phyloP scores from a whole-genome alignment of 2,329 filamentous ascomycete species.

The Fusarium luffae region DNA sequence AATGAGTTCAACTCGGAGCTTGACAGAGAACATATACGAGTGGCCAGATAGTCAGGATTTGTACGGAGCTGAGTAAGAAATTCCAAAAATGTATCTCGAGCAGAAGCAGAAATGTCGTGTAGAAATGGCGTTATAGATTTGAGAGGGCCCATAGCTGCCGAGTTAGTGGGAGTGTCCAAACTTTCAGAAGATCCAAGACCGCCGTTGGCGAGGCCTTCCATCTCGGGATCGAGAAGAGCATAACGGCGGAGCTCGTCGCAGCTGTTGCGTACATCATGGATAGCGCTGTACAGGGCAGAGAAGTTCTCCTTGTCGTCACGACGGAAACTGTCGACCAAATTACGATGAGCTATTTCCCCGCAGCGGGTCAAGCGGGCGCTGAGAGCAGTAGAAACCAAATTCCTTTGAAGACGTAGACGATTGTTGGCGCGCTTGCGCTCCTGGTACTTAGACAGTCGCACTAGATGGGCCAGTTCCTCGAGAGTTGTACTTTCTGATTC shows the following conservation, averaged over 20 bases:
- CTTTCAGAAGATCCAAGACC: constrained; percentile 60
- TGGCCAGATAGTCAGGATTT: constrained; percentile 88
- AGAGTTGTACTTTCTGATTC: constrained; percentile 75
- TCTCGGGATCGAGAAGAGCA: constrained; percentile 77
- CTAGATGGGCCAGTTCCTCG: constrained; percentile 81
- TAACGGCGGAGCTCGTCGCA: constrained; percentile 78
- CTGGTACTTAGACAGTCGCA: constrained; percentile 82
- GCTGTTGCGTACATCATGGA: constrained; percentile 82
- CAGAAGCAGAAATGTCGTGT: constrained; percentile 79
- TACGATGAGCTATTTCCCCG: constrained; percentile 78
- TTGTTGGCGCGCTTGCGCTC: constrained; percentile 81
- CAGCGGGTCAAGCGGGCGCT: constrained; percentile 79
- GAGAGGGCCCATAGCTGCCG: constrained; percentile 52
- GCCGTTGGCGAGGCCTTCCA: constrained; percentile 66
- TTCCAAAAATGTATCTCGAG: constrained; percentile 78
- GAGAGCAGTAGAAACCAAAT: constrained; percentile 78
- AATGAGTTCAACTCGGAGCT: constrained; percentile 81
- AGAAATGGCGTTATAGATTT: constrained; percentile 67
- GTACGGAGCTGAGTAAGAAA: constrained; percentile 86
- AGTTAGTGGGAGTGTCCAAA: constrained; percentile 59
- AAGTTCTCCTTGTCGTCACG: constrained; percentile 83
- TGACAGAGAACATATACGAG: constrained; percentile 80
- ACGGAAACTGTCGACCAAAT: constrained; percentile 81
- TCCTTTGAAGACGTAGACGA: constrained; percentile 77
- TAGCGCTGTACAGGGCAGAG: constrained; percentile 77